phyloP scores from a whole-genome alignment of 2,329 filamentous ascomycete genomes.

The Curvularia lunata region DNA sequence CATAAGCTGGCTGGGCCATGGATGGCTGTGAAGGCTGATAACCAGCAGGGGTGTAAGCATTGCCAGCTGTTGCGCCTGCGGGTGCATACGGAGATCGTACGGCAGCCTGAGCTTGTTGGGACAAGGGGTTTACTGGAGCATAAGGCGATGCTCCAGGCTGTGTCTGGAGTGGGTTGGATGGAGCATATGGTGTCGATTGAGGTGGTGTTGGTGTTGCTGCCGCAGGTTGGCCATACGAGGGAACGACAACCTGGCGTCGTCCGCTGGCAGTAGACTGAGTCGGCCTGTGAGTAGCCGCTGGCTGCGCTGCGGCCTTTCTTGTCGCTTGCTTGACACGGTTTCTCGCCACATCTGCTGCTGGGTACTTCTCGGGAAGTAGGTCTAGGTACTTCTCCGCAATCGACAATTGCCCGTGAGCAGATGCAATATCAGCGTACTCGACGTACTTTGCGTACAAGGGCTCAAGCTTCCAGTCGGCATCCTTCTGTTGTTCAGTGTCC shows the following conservation, averaged over 20 bases:
- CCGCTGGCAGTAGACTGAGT: constrained; percentile 46
- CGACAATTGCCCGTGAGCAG: constrained; percentile 83
- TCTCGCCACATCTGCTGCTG: constrained; percentile 84
- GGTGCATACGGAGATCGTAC: constrained; percentile 26
- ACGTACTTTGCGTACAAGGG: constrained; percentile 92
- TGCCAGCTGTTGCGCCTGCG: constrained; percentile 30
- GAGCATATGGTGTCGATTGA: constrained; percentile 32
- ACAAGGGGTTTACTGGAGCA: constrained; percentile 38
- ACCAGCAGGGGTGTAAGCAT: constrained; percentile 56
- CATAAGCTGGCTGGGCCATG: constrained; percentile 50
- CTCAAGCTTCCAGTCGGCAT: constrained; percentile 85
- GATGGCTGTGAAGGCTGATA: constrained; percentile 59
- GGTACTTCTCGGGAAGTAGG: constrained; percentile 81
- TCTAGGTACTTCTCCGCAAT: constrained; percentile 91
- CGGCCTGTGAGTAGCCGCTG: constrained; percentile 50
- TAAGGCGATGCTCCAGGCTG: constrained; percentile 34
- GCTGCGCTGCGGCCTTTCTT: constrained; percentile 62
- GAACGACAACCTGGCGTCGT: constrained; percentile 46
- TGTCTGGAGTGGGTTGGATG: constrained; percentile 38
- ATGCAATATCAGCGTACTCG: constrained; percentile 95
- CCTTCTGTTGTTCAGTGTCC: constrained; percentile 74
- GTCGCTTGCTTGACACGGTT: constrained; percentile 86
- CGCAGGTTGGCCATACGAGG: constrained; percentile 37
- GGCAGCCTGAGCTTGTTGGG: constrained; percentile 36
- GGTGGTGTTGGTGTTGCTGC: constrained; percentile 26